These are phyloP conservation scores for Peterozyma toletana DNA, from an alignment of 805 yeast genomes.

Conservation along the genomic window DNA sequence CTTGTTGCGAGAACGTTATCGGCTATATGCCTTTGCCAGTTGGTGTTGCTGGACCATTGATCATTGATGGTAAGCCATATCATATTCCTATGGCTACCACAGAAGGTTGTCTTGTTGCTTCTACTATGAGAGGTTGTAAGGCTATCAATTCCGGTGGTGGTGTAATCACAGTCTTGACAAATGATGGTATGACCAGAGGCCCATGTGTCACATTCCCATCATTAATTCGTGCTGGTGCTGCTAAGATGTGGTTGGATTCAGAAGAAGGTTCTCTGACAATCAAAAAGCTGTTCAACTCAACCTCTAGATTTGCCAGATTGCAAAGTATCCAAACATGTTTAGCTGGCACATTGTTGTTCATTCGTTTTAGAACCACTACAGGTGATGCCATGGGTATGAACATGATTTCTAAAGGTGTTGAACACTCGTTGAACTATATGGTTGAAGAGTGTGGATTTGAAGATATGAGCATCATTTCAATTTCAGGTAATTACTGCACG, in stretches of 20 bases:
- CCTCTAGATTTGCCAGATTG: constrained; percentile 94
- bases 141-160: constrained; percentile 98
- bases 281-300: constrained; percentile 89
- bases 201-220: constrained; percentile 92
- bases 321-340: constrained; percentile 87
- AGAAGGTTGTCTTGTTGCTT: constrained; percentile 97
- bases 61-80: constrained; percentile 80
- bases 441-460: constrained; percentile 83
- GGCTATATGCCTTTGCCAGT: constrained; percentile 96
- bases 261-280: constrained; percentile 82
- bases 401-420: constrained; percentile 98
- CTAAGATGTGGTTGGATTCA: constrained; percentile 92
- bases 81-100: constrained; percentile 99
- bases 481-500: constrained; percentile 95
- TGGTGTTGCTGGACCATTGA: constrained; percentile 95
- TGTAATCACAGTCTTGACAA: constrained; percentile 81
- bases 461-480: constrained; percentile 88
- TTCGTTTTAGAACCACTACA: constrained; percentile 95
- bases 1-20: constrained; percentile 97
- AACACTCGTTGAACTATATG: constrained; percentile 77
- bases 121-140: constrained; percentile 98
- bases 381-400: constrained; percentile 99
- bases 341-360: constrained; percentile 85
- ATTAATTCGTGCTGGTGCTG: constrained; percentile 83
- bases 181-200: constrained; percentile 99